Base-by-base conservation (phyloP, 2,329 filamentous ascomycete species). In the Nectriaceae sp. region DNA sequence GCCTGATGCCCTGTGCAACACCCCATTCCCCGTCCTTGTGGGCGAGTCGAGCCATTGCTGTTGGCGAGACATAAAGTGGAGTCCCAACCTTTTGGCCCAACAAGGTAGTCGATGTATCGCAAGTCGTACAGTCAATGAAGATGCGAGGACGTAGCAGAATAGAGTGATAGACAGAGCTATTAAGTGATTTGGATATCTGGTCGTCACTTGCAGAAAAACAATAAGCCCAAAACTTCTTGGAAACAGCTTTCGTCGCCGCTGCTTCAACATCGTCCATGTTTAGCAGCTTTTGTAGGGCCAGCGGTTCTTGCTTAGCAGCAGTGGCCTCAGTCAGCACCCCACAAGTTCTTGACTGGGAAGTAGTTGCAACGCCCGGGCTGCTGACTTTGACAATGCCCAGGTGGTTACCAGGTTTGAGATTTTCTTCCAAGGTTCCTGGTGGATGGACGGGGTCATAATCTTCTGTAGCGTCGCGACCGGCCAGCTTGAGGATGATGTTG, bases 191-290 rank as follows among this genome's bases (percentile, higher is more conserved):
- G 51, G 86, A 87, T 57, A 82, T 67, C 26, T 89, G 75, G 67
- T 96, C 90, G 67, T 96, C 90, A 44, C 80, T 77, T 2, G 88
- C 89, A 1, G 89, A 94, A 69, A 82, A 92, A 73, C 96, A 96
- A 72, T 96, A 96, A 41, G 88, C 40, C 26, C 26, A 31, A 15
- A 15, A 8, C 26, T 31, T 31, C 15, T 31, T 31, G 8, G 26
- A 31, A 15, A 31, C 10, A 31, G 15, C 10, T 15, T 31, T 31
- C 15, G 26, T 10, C 8, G 26, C 26, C 8, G 26, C 26, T 31
- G 8, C 26, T 31, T 31, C 26, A 31, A 31, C 15, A 31, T 31
- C 26, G 15, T 31, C 26, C 26, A 15, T 15, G 15, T 31, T 31
- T 10, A 31, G 26, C 26, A 31, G 15, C 10, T 8, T 15, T 8